Conservation (phyloP, 306 rosid genomes). For the Pyrus communis region DNA sequence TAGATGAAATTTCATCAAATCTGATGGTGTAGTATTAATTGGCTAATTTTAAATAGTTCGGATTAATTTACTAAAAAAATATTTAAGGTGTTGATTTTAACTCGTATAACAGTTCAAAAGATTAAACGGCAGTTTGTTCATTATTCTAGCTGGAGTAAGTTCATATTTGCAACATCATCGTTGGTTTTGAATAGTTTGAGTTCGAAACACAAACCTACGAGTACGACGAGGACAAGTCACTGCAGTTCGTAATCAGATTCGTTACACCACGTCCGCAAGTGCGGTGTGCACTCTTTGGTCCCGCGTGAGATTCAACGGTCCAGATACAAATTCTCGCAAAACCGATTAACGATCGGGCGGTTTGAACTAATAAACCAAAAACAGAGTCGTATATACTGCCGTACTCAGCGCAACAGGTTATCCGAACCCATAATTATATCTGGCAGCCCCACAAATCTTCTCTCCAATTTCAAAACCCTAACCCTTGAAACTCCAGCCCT, state of each 20-base stretch:
- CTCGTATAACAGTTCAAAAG: no score
- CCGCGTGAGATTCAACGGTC: not conserved
- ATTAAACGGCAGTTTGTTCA: no score
- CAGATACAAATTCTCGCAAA: not conserved
- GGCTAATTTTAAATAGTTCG: no score
- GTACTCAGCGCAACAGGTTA: not conserved
- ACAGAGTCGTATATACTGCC: not conserved
- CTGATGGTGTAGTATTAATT: no score
- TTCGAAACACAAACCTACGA: no score
- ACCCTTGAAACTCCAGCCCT: not conserved
- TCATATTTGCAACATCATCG: no score
- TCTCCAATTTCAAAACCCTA: conserved; percentile 33
- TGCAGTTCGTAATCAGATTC: not conserved
- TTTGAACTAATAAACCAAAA: not conserved
- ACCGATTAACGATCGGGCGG: not conserved
- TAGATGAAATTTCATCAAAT: no score
- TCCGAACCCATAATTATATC: not conserved
- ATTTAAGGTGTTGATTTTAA: no score
- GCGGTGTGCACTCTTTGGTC: not conserved
- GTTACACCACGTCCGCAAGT: not conserved
- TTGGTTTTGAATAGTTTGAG: no score
- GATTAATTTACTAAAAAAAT: no score
- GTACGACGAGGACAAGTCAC: no score
- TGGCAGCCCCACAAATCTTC: not conserved
- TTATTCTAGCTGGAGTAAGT: no score